phyloP scores from a whole-genome alignment of 192 early-diverging fungal species.

The Allomyces javanicus region DNA sequence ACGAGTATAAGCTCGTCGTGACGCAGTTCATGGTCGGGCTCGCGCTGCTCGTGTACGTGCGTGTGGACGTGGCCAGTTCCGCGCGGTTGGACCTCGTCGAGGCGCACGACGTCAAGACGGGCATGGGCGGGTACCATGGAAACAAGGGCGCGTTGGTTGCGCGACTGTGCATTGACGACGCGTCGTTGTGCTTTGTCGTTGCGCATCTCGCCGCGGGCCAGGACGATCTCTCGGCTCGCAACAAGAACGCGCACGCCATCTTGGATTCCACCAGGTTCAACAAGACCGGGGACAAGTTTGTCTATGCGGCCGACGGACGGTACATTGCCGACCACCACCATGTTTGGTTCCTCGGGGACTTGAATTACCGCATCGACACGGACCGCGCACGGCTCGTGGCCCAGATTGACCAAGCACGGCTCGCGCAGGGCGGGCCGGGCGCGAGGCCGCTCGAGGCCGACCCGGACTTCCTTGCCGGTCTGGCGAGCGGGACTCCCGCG shows the following conservation, averaged over 20 bases:
- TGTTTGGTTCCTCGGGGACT: constrained; percentile 70
- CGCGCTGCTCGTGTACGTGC: constrained; percentile 70
- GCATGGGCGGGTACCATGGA: constrained; percentile 45
- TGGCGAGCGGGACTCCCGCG: background rate
- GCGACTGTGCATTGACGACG: constrained; percentile 53
- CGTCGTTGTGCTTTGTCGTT: constrained; percentile 69
- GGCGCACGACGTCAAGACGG: constrained; percentile 68
- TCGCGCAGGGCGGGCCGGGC: background rate
- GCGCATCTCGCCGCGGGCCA: constrained; percentile 75
- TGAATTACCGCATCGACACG: constrained; percentile 81
- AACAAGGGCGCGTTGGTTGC: constrained; percentile 59
- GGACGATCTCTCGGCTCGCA: constrained; percentile 43
- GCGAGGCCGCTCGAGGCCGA: background rate
- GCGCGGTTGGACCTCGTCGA: constrained; percentile 33
- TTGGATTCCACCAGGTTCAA: constrained; percentile 35
- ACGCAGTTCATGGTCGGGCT: constrained; percentile 75
- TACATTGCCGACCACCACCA: constrained; percentile 55
- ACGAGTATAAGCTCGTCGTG: constrained; percentile 41
- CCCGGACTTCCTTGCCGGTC: background rate
- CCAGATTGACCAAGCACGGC: background rate
- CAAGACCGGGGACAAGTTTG: constrained; percentile 23
- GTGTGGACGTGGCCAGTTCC: constrained; percentile 20
- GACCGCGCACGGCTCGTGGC: constrained; percentile 40
- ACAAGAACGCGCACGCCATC: constrained; percentile 53
- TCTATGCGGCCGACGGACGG: constrained; percentile 72